Conservation (phyloP, 306 rosid species). For the Cercis canadensis region DNA sequence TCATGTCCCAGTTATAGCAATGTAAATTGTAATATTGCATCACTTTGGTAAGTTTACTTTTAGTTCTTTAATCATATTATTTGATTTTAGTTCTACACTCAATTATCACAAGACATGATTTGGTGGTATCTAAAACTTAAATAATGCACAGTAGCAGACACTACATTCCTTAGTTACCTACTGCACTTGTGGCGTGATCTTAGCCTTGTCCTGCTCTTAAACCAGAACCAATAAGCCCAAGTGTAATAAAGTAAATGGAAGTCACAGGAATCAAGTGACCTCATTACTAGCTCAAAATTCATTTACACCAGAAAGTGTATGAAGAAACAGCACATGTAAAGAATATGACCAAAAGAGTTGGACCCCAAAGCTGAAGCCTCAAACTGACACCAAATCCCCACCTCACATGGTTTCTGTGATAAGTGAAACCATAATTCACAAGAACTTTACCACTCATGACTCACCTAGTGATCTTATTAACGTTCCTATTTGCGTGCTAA, state of each 20-base stretch:
- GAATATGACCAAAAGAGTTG: slow-evolving; percentile 40
- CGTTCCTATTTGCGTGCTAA: slow-evolving; percentile 19
- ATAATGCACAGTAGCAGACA: not conserved
- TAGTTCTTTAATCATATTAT: too few species aligned
- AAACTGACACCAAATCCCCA: slow-evolving; percentile 57
- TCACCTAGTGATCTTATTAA: slow-evolving; percentile 17
- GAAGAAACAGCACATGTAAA: slow-evolving; percentile 17
- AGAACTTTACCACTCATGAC: slow-evolving; percentile 38
- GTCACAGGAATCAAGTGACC: slow-evolving; percentile 56
- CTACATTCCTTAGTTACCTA: slow-evolving; percentile 17
- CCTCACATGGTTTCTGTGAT: slow-evolving; percentile 69
- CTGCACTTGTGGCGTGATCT: too few species aligned
- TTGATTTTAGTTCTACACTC: too few species aligned
- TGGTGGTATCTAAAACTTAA: not conserved
- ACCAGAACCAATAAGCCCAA: slow-evolving; percentile 9
- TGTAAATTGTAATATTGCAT: too few species aligned
- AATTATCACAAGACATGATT: too few species aligned
- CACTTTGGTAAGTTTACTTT: too few species aligned
- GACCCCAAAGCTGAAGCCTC: slow-evolving; percentile 40
- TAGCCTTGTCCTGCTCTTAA: slow-evolving; percentile 33
- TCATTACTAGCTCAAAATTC: slow-evolving; percentile 32
- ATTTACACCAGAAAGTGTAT: slow-evolving; percentile 24
- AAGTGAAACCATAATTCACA: slow-evolving; percentile 38
- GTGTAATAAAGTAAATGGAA: slow-evolving; percentile 31
- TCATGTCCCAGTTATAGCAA: too few species aligned